Conservation (phyloP, 352 stramenopile species). For the Aphanomyces cochlioides region DNA sequence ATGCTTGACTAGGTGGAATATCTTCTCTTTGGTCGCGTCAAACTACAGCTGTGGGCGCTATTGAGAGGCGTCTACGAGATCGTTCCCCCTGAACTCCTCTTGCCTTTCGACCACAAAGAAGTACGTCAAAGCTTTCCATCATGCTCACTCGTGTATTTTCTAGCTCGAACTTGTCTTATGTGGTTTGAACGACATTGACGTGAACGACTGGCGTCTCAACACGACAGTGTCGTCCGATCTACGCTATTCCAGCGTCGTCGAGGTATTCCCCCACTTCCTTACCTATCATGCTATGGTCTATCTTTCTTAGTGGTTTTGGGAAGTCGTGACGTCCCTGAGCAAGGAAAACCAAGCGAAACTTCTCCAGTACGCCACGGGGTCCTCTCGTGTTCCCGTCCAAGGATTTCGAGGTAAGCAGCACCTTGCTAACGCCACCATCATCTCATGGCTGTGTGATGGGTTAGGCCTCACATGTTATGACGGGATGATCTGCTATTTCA, state of each 20-base stretch:
- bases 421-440: no score
- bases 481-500: conserved; percentile 69
- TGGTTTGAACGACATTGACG: conserved; percentile 77
- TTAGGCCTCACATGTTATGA: conserved; percentile 68
- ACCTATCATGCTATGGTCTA: neutral
- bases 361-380: conserved; percentile 60
- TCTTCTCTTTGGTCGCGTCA: conserved; percentile 88
- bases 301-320: conserved; percentile 92
- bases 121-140: conserved; percentile 38
- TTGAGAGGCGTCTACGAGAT: conserved; percentile 90
- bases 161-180: conserved; percentile 79
- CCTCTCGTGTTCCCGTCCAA: conserved; percentile 49
- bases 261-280: neutral
- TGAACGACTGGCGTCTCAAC: conserved; percentile 82
- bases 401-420: conserved; percentile 42
- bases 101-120: conserved; percentile 93
- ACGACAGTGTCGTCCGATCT: conserved; percentile 57
- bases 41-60: conserved; percentile 86
- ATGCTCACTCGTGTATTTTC: neutral
- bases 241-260: conserved; percentile 44
- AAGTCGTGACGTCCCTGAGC: conserved; percentile 47
- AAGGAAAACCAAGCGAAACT: conserved; percentile 41
- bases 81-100: conserved; percentile 83
- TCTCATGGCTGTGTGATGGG: no score
- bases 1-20: conserved; percentile 78